Percentiles rank a stretch among this genome's conserved stretches.
Conservation (phyloP, 352 stramenopile species). For the Nothophytophthora sp. region DNA sequence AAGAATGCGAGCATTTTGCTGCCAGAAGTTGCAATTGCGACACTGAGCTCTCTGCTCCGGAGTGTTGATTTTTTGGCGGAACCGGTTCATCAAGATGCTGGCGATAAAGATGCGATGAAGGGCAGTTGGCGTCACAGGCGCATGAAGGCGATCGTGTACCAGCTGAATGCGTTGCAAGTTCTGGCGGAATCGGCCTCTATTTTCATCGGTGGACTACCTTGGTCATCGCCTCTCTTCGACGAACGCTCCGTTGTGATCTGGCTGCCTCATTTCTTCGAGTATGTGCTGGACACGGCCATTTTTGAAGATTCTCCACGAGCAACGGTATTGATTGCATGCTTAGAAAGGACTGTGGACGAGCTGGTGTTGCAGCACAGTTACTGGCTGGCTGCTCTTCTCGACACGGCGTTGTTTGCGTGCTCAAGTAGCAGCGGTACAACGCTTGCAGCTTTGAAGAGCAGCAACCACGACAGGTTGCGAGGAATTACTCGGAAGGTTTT, state of each 20-base stretch:
- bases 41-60: constrained; percentile 23
- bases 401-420: constrained; percentile 35
- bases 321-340: constrained; percentile 16
- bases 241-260: constrained; percentile 21
- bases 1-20: constrained; percentile 29
- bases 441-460: not conserved
- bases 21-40: constrained; percentile 14
- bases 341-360: constrained; percentile 7
- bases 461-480: constrained; percentile 7
- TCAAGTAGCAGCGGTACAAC: constrained; percentile 18
- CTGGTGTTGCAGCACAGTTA: constrained; percentile 29
- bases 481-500: constrained; percentile 10
- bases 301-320: constrained; percentile 14
- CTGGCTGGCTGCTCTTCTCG: constrained; percentile 40
- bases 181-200: constrained; percentile 12
- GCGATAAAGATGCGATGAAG: constrained; percentile 6
- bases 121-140: constrained; percentile 12
- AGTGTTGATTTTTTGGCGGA: constrained; percentile 31
- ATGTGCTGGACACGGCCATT: constrained; percentile 25
- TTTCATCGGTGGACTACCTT: constrained; percentile 21
- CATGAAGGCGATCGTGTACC: constrained; percentile 30
- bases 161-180: constrained; percentile 30
- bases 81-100: constrained; percentile 11
- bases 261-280: constrained; percentile 39
- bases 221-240: constrained; percentile 26